Evolutionary conservation across 2,329 filamentous ascomycete genomes (phyloP).

Genomic region (Fusarium haematococcum): DNA sequence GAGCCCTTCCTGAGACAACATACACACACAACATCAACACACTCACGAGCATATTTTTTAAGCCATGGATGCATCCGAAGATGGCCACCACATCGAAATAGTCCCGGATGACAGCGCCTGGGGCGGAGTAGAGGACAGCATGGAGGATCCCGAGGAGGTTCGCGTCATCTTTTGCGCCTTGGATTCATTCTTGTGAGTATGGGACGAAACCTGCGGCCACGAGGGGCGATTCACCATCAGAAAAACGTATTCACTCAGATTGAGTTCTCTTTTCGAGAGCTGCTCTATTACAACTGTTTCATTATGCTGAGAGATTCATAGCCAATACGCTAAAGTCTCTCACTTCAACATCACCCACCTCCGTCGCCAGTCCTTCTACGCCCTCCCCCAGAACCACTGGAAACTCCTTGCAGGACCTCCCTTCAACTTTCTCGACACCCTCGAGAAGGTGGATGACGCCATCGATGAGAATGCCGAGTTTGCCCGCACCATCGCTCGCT

Average conservation of each 20-base stretch:
- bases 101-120: slow-evolving; percentile 59
- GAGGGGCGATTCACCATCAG: slow-evolving; percentile 11
- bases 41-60: slow-evolving; percentile 9
- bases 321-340: slow-evolving; percentile 85
- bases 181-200: slow-evolving; percentile 77
- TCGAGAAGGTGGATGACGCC: slow-evolving; percentile 84
- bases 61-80: slow-evolving; percentile 35
- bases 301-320: slow-evolving; percentile 51
- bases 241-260: neutral
- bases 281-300: neutral
- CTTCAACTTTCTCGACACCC: slow-evolving; percentile 83
- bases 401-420: slow-evolving; percentile 83
- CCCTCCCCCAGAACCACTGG: slow-evolving; percentile 86
- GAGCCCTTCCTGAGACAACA: slow-evolving; percentile 22
- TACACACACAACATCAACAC: slow-evolving; percentile 8
- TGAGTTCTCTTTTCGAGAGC: neutral
- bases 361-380: slow-evolving; percentile 92
- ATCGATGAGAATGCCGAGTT: slow-evolving; percentile 91
- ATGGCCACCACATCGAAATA: slow-evolving; percentile 33
- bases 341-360: slow-evolving; percentile 94
- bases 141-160: slow-evolving; percentile 83
- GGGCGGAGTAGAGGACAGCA: slow-evolving; percentile 72
- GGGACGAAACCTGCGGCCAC: slow-evolving; percentile 5
- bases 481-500: slow-evolving; percentile 80
- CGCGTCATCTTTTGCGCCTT: slow-evolving; percentile 83